Conservation (phyloP, 2,329 filamentous ascomycete genomes). For the Epichloe sibirici region DNA sequence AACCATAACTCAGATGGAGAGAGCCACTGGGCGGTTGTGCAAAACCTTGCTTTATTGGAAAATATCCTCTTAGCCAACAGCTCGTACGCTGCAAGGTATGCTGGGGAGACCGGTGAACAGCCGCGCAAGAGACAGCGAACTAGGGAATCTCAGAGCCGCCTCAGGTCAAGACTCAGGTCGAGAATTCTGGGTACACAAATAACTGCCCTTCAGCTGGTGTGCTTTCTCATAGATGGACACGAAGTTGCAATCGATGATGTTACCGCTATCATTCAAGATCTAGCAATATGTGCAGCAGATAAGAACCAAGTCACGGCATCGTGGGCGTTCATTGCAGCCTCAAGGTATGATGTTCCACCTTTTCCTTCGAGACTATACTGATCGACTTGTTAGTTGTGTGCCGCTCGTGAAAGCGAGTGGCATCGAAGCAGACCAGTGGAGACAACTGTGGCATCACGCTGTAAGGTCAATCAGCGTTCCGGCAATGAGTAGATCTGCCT, state of each 20-base stretch:
- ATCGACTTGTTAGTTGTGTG: constrained; percentile 20
- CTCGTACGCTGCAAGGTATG: constrained; percentile 12
- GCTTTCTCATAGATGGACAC: constrained; percentile 40
- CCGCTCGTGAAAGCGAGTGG: constrained; percentile 19
- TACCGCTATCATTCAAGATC: constrained; percentile 40
- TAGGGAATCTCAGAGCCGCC: constrained; percentile 28
- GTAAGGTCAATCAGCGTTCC: constrained; percentile 58
- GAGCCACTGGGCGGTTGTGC: constrained; percentile 47
- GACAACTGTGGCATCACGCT: constrained; percentile 63
- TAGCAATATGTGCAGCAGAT: constrained; percentile 50
- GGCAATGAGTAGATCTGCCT: constrained; percentile 63
- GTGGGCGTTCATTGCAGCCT: constrained; percentile 77
- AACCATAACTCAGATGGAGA: constrained; percentile 42
- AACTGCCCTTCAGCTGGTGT: constrained; percentile 43
- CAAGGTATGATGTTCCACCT: constrained; percentile 44
- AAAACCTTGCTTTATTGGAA: constrained; percentile 47
- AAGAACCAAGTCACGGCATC: constrained; percentile 55
- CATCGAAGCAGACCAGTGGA: constrained; percentile 42
- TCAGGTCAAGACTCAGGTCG: constrained; percentile 37
- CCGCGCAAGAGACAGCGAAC: constrained; percentile 40
- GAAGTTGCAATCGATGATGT: constrained; percentile 39
- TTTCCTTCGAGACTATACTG: constrained; percentile 7
- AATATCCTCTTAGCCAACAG: constrained; percentile 25
- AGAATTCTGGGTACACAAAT: constrained; percentile 31
- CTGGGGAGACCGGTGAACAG: constrained; percentile 26